phyloP scores from a whole-genome alignment of 805 yeast genomes.

The Isabelozyma heimii region DNA sequence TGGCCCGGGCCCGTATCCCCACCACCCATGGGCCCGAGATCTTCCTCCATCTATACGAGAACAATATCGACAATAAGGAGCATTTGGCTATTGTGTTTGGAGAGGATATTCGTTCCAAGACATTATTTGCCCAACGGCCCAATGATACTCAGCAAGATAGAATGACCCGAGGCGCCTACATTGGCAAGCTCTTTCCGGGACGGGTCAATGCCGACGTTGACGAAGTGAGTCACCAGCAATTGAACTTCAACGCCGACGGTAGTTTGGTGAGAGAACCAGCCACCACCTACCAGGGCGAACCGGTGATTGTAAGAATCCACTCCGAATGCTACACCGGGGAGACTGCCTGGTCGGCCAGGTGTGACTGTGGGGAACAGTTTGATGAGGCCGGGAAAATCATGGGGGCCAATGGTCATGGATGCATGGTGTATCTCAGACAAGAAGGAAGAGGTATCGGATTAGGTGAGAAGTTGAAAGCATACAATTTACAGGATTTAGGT shows the following conservation, averaged over 20 bases:
- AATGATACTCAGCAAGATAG: conserved; percentile 87
- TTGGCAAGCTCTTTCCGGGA: conserved; percentile 88
- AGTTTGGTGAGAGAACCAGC: conserved; percentile 22
- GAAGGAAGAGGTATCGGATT: conserved; percentile 98
- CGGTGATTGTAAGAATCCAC: conserved; percentile 82
- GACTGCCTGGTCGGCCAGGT: conserved; percentile 98
- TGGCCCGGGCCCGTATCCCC: conserved; percentile 94
- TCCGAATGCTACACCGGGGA: conserved; percentile 99
- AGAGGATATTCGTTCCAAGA: conserved; percentile 76
- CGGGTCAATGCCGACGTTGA: conserved; percentile 68
- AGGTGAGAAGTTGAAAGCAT: conserved; percentile 96
- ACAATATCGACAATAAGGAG: conserved; percentile 85
- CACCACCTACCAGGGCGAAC: conserved; percentile 32
- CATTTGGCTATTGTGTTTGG: conserved; percentile 98
- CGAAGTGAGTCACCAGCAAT: conserved; percentile 16
- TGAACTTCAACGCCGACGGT: conserved; percentile 33
- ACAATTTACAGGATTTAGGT: conserved; percentile 94
- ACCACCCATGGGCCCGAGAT: conserved; percentile 95
- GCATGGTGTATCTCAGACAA: conserved; percentile 92
- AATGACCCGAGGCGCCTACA: conserved; percentile 98
- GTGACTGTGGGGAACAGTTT: conserved; percentile 99
- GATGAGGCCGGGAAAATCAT: conserved; percentile 95
- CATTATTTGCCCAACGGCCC: conserved; percentile 58
- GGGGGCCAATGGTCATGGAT: conserved; percentile 86
- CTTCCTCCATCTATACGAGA: conserved; percentile 83